Percentiles rank a stretch among this genome's conserved stretches.
Conservation (phyloP, 2,329 filamentous ascomycete genomes). For the Aspergillus sp. region DNA sequence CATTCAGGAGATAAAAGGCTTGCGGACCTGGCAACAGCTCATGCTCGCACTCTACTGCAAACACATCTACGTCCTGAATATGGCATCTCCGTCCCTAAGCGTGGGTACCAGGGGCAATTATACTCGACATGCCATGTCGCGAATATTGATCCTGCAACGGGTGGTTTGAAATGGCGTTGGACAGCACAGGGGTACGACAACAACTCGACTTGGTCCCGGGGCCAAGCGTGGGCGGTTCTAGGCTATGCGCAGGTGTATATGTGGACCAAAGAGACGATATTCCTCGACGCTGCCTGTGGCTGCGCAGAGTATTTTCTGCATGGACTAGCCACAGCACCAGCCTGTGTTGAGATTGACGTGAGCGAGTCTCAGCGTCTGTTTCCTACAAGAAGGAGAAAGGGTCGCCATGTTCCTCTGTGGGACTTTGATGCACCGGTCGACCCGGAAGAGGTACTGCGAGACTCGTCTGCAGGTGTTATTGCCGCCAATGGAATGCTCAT, state of each 20-base stretch:
- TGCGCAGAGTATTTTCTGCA: conserved; percentile 41
- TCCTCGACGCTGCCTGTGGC: conserved; percentile 36
- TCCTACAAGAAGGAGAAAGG: background rate
- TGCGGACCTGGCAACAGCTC: conserved; percentile 38
- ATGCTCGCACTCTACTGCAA: conserved; percentile 37
- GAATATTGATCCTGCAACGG: conserved; percentile 21
- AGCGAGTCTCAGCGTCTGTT: background rate
- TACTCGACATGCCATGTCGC: conserved; percentile 23
- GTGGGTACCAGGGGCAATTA: conserved; percentile 3
- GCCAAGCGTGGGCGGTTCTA: conserved; percentile 27
- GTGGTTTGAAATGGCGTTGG: conserved; percentile 14
- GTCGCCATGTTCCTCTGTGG: conserved; percentile 32
- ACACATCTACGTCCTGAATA: conserved; percentile 26
- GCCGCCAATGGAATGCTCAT: conserved; percentile 44
- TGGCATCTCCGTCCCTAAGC: background rate
- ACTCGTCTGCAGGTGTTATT: conserved; percentile 43
- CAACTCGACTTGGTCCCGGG: conserved; percentile 24
- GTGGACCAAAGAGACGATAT: conserved; percentile 30
- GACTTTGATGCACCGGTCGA: conserved; percentile 41
- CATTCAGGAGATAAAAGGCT: conserved; percentile 24
- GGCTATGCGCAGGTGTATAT: conserved; percentile 42
- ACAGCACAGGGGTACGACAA: conserved; percentile 24
- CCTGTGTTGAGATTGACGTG: conserved; percentile 2
- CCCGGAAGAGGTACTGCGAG: conserved; percentile 28
- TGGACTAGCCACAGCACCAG: conserved; percentile 32